phyloP scores from a whole-genome alignment of 148 eudicot genomes.

The Cornus kousa region DNA sequence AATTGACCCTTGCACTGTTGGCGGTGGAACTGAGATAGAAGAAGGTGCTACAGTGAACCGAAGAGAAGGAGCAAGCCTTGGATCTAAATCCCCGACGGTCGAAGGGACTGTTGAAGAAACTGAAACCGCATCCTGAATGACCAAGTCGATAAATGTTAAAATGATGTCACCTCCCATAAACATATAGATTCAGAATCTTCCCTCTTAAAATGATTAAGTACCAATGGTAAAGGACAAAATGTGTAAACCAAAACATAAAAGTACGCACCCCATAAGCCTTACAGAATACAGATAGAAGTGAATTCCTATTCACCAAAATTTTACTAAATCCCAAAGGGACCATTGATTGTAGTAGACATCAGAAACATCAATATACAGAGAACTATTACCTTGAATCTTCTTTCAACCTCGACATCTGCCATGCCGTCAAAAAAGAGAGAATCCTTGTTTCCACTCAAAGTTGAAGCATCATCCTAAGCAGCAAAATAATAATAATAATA shows the following conservation, averaged over 20 bases:
- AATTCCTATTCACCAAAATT: background rate
- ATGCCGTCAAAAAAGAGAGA: conserved; percentile 77
- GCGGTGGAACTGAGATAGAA: conserved; percentile 48
- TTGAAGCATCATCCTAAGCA: conserved; percentile 70
- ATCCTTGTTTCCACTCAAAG: conserved; percentile 62
- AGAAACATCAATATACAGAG: background rate
- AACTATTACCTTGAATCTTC: conserved; percentile 71
- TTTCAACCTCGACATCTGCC: conserved; percentile 88
- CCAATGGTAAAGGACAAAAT: background rate
- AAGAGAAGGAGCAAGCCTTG: conserved; percentile 51
- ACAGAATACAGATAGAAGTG: background rate
- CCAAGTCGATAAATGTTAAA: conserved; percentile 3
- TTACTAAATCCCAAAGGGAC: background rate
- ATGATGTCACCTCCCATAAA: background rate
- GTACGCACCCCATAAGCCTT: background rate
- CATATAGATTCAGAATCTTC: background rate
- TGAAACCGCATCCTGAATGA: conserved; percentile 69
- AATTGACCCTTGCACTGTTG: conserved; percentile 50
- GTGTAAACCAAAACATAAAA: background rate
- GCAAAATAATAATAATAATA: background rate
- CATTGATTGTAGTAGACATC: background rate
- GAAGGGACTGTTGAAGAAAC: conserved; percentile 43
- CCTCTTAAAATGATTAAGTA: background rate
- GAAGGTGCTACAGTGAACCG: conserved; percentile 43
- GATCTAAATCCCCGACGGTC: conserved; percentile 41